Conservation (phyloP, 208 protist genomes). For the Leishmania lainsoni region DNA sequence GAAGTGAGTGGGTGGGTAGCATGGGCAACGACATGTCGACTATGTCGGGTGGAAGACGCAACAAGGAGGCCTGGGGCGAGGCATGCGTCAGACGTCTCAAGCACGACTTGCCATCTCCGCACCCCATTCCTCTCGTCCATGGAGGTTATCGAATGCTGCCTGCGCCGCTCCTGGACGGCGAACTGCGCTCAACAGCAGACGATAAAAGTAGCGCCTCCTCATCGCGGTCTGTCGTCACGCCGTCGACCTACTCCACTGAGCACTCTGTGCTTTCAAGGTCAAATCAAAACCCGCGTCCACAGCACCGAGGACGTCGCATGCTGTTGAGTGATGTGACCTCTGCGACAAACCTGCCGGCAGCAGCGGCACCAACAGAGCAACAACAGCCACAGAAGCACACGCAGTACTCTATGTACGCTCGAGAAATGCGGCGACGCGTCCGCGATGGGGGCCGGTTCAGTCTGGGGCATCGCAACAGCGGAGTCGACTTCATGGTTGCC, state of each 20-base stretch:
- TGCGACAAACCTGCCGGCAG: background rate
- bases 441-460: background rate
- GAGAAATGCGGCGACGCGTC: slow-evolving; percentile 12
- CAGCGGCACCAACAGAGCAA: background rate
- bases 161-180: background rate
- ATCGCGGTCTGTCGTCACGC: background rate
- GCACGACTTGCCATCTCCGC: background rate
- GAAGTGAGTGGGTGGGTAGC: background rate
- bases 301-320: background rate
- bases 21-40: slow-evolving; percentile 7
- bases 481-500: slow-evolving; percentile 25
- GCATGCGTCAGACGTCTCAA: background rate
- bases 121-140: background rate
- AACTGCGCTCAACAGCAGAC: background rate
- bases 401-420: slow-evolving; percentile 33
- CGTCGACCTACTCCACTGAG: background rate
- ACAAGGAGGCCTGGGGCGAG: background rate
- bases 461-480: slow-evolving; percentile 6
- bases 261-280: background rate
- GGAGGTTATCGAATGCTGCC: background rate
- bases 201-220: background rate
- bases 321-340: background rate
- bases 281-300: background rate
- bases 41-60: background rate
- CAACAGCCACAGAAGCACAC: slow-evolving; percentile 14